These are phyloP conservation scores for Parascedosporium putredinis DNA, from an alignment of 2,329 filamentous ascomycete species.

Conservation along the genomic window DNA sequence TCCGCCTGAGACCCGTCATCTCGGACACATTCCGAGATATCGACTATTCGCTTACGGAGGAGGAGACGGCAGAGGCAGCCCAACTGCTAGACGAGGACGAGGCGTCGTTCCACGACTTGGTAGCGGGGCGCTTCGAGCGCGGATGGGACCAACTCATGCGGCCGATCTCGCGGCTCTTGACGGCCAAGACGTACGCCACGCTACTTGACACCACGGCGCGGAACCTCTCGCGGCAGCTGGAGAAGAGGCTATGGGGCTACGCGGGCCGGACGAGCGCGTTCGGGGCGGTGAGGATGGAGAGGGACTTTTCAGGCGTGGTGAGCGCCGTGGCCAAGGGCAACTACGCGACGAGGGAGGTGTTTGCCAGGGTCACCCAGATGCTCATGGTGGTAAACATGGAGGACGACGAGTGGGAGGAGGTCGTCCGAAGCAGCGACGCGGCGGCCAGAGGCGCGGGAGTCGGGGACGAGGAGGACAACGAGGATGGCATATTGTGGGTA, in stretches of 20 bases:
- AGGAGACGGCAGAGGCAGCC: constrained; percentile 47
- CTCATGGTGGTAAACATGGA: constrained; percentile 88
- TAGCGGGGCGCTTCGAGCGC: constrained; percentile 69
- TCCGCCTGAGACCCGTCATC: constrained; percentile 72
- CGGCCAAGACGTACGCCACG: constrained; percentile 62
- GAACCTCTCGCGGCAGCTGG: constrained; percentile 67
- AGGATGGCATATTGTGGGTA: constrained; percentile 62
- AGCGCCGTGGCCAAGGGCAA: constrained; percentile 56
- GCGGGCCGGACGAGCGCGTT: constrained; percentile 70
- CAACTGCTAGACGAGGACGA: constrained; percentile 43
- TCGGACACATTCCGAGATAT: constrained; percentile 84
- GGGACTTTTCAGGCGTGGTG: constrained; percentile 71
- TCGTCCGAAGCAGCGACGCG: constrained; percentile 27
- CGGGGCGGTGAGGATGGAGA: constrained; percentile 72
- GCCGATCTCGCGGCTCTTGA: constrained; percentile 78
- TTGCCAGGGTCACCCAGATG: constrained; percentile 68
- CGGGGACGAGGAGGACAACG: constrained; percentile 28
- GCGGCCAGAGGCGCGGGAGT: too few species aligned
- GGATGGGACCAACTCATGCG: constrained; percentile 80
- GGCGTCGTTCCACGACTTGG: constrained; percentile 50
- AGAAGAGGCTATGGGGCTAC: constrained; percentile 78
- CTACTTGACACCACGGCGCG: constrained; percentile 64
- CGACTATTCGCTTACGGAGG: constrained; percentile 65
- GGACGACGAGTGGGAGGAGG: constrained; percentile 86
- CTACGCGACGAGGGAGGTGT: constrained; percentile 69